Conservation (phyloP, 768 basidiomycete genomes). For the Amanita jacksonii region DNA sequence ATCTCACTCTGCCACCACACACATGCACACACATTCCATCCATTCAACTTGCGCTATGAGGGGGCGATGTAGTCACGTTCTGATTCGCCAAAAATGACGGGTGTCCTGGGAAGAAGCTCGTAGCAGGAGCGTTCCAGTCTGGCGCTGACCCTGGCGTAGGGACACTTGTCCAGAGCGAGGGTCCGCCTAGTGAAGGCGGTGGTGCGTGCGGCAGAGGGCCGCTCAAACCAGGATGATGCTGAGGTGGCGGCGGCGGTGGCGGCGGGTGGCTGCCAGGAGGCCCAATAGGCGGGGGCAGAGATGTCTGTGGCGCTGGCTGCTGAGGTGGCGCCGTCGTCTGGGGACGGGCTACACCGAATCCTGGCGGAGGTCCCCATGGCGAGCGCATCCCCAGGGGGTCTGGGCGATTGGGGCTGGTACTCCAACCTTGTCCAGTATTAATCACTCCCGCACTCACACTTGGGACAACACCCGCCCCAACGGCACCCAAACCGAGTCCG, state of each 20-base stretch:
- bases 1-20: too few relatives aligned
- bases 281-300: conserved; percentile 23
- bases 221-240: conserved; percentile 5
- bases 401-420: conserved; percentile 6
- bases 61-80: conserved; percentile 38
- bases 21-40: neutral
- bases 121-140: conserved; percentile 42
- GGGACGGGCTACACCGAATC: conserved; percentile 11
- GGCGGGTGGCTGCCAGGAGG: conserved; percentile 15
- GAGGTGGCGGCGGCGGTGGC: conserved; percentile 2
- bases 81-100: conserved; percentile 31
- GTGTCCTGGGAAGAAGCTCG: conserved; percentile 34
- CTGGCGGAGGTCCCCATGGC: conserved; percentile 16
- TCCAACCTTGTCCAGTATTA: conserved; percentile 6
- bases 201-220: conserved; percentile 10
- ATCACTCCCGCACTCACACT: conserved; percentile 5
- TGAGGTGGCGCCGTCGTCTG: conserved; percentile 6
- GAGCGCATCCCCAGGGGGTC: conserved; percentile 14
- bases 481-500: conserved; percentile 11
- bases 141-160: conserved; percentile 20
- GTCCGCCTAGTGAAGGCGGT: conserved; percentile 14
- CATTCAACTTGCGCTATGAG: conserved; percentile 24
- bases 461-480: conserved; percentile 12
- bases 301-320: conserved; percentile 8
- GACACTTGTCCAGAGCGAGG: conserved; percentile 32